Evolutionary conservation across 2,329 filamentous ascomycete genomes (phyloP).

Genomic region (Ophiostoma quercus): DNA sequence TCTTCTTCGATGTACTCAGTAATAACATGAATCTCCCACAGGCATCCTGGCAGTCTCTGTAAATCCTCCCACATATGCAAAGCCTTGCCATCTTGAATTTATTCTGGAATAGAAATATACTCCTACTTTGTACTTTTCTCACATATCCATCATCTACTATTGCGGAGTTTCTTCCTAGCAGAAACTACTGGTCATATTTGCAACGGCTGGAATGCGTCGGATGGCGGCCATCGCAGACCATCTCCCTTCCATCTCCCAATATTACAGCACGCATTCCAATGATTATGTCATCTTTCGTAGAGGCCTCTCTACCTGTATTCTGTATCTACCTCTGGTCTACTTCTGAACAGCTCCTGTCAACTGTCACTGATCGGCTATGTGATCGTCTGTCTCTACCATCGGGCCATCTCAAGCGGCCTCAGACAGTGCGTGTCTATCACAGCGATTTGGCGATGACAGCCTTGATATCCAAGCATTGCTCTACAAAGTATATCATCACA

Average conservation of each 20-base stretch:
- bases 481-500: too few relatives aligned
- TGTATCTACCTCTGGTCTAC: not conserved
- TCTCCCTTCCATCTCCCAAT: not conserved
- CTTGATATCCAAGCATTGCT: not conserved
- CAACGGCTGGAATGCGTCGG: slow-evolving; percentile 7
- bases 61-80: not conserved
- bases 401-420: not conserved
- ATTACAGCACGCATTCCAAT: not conserved
- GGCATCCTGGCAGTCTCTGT: not conserved
- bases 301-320: not conserved
- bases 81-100: not conserved
- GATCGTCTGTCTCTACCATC: slow-evolving; percentile 4
- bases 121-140: too few relatives aligned
- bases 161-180: not conserved
- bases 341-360: not conserved
- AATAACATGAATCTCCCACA: not conserved
- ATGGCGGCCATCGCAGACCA: slow-evolving; percentile 7
- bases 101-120: too few relatives aligned
- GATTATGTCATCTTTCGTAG: not conserved
- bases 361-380: not conserved
- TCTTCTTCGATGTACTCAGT: too few relatives aligned
- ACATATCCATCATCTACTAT: too few relatives aligned
- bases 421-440: not conserved
- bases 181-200: not conserved
- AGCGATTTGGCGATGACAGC: not conserved